Evolutionary conservation across 345 rosid species (phyloP).

Genomic region (Brassica napus): Da-Ae NC_063450.1:11702501-11703000

Average conservation of each 20-base stretch:
- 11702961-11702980: no score
- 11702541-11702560: conserved; percentile 76
- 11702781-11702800: conserved; percentile 38
- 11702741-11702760: conserved; percentile 38
- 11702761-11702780: conserved; percentile 17
- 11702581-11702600: conserved; percentile 62
- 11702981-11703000: no score
- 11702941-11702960: not conserved
- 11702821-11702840: conserved; percentile 9
- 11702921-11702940: not conserved
- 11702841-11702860: conserved; percentile 13
- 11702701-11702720: conserved; percentile 1
- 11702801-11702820: conserved; percentile 16
- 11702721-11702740: conserved; percentile 34
- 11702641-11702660: conserved; percentile 31
- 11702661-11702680: not conserved
- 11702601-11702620: conserved; percentile 37
- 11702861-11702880: conserved; percentile 10
- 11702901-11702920: not conserved
- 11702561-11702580: conserved; percentile 60
- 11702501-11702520: conserved; percentile 60
- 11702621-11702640: conserved; percentile 30
- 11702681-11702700: conserved; percentile 7
- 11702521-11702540: conserved; percentile 74
- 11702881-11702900: not conserved